Base-by-base conservation (phyloP, 441 rosid species). In the Dalechampia spathulata region DNA sequence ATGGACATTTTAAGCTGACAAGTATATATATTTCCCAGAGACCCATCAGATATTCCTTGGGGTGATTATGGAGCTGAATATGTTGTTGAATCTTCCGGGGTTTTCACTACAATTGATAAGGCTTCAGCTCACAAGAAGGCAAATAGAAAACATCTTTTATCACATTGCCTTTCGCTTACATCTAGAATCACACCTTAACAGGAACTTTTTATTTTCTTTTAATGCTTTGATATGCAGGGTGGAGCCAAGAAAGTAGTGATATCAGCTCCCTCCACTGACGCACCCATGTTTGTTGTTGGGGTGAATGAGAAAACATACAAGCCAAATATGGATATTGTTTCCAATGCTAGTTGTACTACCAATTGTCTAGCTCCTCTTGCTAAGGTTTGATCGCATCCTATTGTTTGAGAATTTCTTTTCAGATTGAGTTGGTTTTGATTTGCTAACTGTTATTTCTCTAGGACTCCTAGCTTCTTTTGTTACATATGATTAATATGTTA, bases 331-430 rank as follows among this genome's bases (percentile, higher is more conserved):
- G 87, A 93, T 60, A 62, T 90, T 53, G 97, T 93, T 69, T 93
- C 99, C 62, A 94, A 94, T 64, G 99, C 99, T 43, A 94, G 99
- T 72, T 94, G 99, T 75, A 94, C 99, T 34, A 94, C 99, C 65
- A 94, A 87, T 70, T 94, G 97, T 72, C 97, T 94, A 74, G 96
- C 96, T 62, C 98, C 98, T 71, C 92, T 90, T 74, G 99, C 99
- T 23, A 94, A 94, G 99, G 99, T 87, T 59, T 62, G 69, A 47
- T 55, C 42, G 32, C 57, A 61, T 26, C 52, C 64, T 27, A 25
- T 44, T 28, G 26, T 44, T 58, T 66, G 42, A 58, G 46, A 25
- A 4, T 16, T 37, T 28, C 6, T 38, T n/a, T 44, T 15, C 15
- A 27, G 37, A 42, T 43, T 64, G 49, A 17, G 23, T 57, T 11